phyloP scores from a whole-genome alignment of 805 yeast species.

The Candida palmyrensis region DNA sequence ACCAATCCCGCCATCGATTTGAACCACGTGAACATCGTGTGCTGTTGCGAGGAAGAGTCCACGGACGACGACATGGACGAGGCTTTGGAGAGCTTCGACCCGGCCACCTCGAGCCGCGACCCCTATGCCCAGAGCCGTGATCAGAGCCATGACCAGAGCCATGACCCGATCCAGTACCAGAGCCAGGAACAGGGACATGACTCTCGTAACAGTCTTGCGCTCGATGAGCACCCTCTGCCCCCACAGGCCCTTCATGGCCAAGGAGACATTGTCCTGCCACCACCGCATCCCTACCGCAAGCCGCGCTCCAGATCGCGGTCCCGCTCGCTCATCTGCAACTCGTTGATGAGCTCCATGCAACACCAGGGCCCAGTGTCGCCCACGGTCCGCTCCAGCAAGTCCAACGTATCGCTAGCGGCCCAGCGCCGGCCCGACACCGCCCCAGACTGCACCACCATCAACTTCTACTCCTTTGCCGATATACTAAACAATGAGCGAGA shows the following conservation, averaged over 20 bases:
- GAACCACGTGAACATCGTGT: conserved; percentile 19
- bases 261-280: too few relatives aligned
- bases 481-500: conserved; percentile 18
- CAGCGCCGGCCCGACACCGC: conserved; percentile 7
- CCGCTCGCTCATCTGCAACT: conserved; percentile 10
- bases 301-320: not conserved
- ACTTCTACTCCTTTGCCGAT: conserved; percentile 29
- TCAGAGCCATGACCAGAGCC: too few relatives aligned
- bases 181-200: too few relatives aligned
- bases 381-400: conserved; percentile 1
- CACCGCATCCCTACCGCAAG: too few relatives aligned
- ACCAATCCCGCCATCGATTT: conserved; percentile 20
- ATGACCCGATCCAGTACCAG: too few relatives aligned
- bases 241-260: not conserved
- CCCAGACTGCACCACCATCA: conserved; percentile 14
- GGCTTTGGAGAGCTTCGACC: not conserved
- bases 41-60: conserved; percentile 9
- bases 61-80: conserved; percentile 3
- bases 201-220: conserved; percentile 3
- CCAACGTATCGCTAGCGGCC: conserved; percentile 3
- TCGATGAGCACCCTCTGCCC: not conserved
- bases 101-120: not conserved
- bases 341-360: conserved; percentile 15
- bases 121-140: too few relatives aligned
- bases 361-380: conserved; percentile 2